phyloP scores from a whole-genome alignment of 306 rosid species.

The Fragaria nilgerrensis region DNA sequence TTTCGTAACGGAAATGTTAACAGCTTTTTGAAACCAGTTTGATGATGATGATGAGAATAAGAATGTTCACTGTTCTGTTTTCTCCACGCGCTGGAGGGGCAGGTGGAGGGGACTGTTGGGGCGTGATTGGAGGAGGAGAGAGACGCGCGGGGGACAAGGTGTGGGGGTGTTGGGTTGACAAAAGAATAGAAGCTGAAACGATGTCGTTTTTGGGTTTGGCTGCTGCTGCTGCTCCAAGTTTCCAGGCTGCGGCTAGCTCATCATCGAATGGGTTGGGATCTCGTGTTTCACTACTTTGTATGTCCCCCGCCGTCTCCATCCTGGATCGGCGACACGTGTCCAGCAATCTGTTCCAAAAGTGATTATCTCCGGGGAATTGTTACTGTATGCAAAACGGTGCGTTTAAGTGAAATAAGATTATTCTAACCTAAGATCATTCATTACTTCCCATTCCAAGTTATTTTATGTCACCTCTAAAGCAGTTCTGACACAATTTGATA shows the following conservation, averaged over 20 bases:
- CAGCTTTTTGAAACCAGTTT: not conserved
- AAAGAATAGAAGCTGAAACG: not conserved
- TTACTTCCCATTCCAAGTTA: too few relatives aligned
- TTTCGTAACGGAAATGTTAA: not conserved
- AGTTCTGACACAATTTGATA: too few relatives aligned
- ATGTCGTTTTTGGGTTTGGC: not conserved
- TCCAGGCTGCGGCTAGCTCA: not conserved
- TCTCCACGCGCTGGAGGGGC: slow-evolving; percentile 7
- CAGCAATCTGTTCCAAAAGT: too few relatives aligned
- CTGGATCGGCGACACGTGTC: not conserved
- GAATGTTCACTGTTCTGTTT: slow-evolving; percentile 1
- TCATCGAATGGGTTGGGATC: not conserved
- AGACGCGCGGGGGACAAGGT: slow-evolving; percentile 3
- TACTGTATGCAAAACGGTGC: too few relatives aligned
- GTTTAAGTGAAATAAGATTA: too few relatives aligned
- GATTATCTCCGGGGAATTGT: too few relatives aligned
- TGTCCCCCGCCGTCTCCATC: not conserved
- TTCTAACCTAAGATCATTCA: too few relatives aligned
- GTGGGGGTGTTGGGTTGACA: not conserved
- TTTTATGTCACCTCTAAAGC: too few relatives aligned
- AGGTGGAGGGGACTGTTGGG: not conserved
- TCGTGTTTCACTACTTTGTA: not conserved
- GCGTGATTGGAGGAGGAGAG: not conserved
- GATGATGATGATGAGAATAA: not conserved
- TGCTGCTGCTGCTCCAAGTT: not conserved